Base-by-base conservation (phyloP, 768 basidiomycete species). In the Pleurotus pulmonarius region DNA sequence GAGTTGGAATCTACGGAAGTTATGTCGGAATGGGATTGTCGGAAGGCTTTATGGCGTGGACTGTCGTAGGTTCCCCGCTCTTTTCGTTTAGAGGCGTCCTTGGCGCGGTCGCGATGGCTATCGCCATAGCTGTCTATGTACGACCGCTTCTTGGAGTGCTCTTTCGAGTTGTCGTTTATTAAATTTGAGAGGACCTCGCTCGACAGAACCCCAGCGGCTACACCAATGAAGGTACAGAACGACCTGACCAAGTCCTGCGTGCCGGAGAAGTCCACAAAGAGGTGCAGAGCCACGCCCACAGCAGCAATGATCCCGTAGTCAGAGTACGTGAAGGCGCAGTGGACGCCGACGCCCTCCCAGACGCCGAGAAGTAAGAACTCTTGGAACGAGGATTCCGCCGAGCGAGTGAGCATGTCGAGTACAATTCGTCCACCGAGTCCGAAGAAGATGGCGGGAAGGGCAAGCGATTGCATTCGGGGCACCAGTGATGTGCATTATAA, bases 331-430 rank as follows among this genome's bases (percentile, higher is more conserved):
- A 82, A 77, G 55, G 86, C 76, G 64, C 82, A 86, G 63, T 90
- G 86, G 51, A 92, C 74, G 22, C 81, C 86, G 60, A 88, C 82
- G 49, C 90, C 90, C 68, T 90, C 87, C 79, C 87, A 85, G 62
- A 86, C 78, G 49, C 90, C 90, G 49, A 81, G 70, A 56, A 92
- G 82, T 65, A 90, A 70, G 63, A 78, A 76, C 64, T 88, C 82
- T 58, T 80, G 79, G 41, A 86, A 68, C 61, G 81, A 70, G 24
- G 80, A 65, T 49, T 75, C 77, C 49, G 71, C 71, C 57, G 73
- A 74, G 60, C 72, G 73, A 59, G 75, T 81, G 60, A 83, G 69
- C 59, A 77, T 75, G 72, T 88, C 85, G 61, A 89, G 71, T 53
- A 83, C 69, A 55, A 92, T 81, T 58, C 90, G 88, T 47, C 85